Evolutionary conservation across 2,329 filamentous ascomycete species (phyloP), one percentile per base, ranked within the genome.

Genomic region (Epichloe aotearoae): DNA sequence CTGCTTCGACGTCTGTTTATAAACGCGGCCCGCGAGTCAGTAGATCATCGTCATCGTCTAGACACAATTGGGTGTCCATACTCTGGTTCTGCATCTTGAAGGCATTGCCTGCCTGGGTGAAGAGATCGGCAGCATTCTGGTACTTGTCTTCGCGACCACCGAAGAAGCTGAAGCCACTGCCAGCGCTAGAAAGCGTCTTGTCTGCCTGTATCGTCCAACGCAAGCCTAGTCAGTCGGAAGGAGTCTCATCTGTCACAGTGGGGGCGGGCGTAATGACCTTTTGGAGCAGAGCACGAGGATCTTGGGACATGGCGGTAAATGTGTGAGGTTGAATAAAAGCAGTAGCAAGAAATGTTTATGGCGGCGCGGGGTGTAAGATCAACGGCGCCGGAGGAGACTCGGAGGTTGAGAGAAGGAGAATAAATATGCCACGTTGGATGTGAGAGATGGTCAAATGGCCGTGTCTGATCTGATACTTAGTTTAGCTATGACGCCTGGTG

Each of bases 31-130:
- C 34, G 15, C 33, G 15, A n/a, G 43, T 46, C 23, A 50, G 49
- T n/a, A n/a, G 36, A 11, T 8, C 12, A n/a, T 48, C 23, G 30
- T 11, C 38, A 39, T 52, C 41, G 49, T 44, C 26, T 34, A 40
- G 46, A 49, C 36, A 23, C 33, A 23, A 17, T 20, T 38, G 40
- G 10, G 36, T 23, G 30, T 20, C 64, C 74, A 59, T 73, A 91
- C 88, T 85, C 72, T 84, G 80, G 66, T 87, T 87, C 69, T 93
- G 84, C 74, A 94, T 82, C 63, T 88, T 80, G 68, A 95, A 97
- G 53, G 88, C 88, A 72, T 96, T 95, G 55, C 84, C 93, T 40
- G 91, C 91, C 67, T 95, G 83, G 54, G 80, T 82, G 64, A 89
- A 97, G 56, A 93, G 73, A 58, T 96, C 89, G 56, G 86, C 88